Evolutionary conservation across 2,329 filamentous ascomycete genomes (phyloP).

Genomic region (Colletotrichum abscissum): DNA sequence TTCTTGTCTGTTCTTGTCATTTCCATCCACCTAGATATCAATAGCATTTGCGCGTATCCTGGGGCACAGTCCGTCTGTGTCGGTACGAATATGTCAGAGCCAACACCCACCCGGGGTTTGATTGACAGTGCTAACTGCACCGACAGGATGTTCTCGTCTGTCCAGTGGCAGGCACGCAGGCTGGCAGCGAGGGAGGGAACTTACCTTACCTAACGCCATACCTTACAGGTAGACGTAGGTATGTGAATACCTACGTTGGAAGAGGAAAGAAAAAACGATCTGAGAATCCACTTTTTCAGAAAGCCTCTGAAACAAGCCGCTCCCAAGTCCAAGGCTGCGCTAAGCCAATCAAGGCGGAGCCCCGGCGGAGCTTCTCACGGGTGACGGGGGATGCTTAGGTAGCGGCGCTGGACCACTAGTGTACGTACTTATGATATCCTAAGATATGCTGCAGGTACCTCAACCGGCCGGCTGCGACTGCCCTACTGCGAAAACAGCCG

Average conservation of each 20-base stretch:
- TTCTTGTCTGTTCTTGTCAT: not conserved
- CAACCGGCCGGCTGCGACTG: not conserved
- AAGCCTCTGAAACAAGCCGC: slow-evolving; percentile 32
- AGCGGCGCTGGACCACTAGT: not conserved
- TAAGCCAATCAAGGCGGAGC: not conserved
- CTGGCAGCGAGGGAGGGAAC: no score
- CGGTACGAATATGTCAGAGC: no score
- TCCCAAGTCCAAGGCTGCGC: slow-evolving; percentile 8
- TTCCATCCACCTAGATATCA: not conserved
- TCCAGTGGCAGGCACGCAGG: not conserved
- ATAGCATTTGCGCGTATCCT: not conserved
- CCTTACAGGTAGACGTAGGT: no score
- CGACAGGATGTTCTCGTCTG: not conserved
- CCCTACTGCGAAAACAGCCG: not conserved
- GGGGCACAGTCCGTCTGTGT: no score
- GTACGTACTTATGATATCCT: no score
- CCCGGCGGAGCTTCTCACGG: not conserved
- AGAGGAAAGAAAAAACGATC: not conserved
- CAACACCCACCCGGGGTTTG: no score
- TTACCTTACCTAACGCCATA: no score
- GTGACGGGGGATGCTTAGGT: not conserved
- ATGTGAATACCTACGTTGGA: no score
- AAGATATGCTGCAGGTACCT: not conserved
- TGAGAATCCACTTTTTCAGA: not conserved
- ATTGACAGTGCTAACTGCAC: not conserved